Conservation (phyloP, 2,329 filamentous ascomycete genomes). For the Truncatella angustata region DNA sequence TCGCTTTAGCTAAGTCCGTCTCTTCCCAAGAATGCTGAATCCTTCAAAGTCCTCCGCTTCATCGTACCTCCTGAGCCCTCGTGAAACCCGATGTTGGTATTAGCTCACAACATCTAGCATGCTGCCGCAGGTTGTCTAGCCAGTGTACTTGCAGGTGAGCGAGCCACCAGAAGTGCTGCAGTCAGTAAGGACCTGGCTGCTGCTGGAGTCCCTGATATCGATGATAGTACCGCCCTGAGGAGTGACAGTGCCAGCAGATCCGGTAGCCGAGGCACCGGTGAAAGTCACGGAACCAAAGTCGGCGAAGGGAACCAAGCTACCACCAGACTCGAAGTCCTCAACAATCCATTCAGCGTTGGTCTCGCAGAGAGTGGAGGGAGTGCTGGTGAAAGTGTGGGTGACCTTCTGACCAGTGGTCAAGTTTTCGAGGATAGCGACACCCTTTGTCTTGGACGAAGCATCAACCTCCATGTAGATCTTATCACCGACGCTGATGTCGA, state of each 20-base stretch:
- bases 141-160: too few relatives aligned
- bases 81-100: too few relatives aligned
- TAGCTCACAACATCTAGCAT: too few relatives aligned
- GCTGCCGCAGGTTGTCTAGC: too few relatives aligned
- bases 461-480: constrained; percentile 26
- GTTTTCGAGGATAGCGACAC: constrained; percentile 50
- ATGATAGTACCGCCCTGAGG: too few relatives aligned
- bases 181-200: too few relatives aligned
- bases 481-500: constrained; percentile 34
- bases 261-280: constrained; percentile 33
- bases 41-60: too few relatives aligned
- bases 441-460: constrained; percentile 38
- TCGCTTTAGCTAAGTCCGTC: too few relatives aligned
- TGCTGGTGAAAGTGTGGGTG: constrained; percentile 44
- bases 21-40: too few relatives aligned
- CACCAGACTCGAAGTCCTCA: constrained; percentile 47
- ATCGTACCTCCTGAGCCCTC: too few relatives aligned
- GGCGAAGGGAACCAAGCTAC: constrained; percentile 39
- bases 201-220: too few relatives aligned
- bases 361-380: constrained; percentile 42
- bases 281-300: constrained; percentile 46
- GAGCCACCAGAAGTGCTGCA: too few relatives aligned
- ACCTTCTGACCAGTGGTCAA: constrained; percentile 48
- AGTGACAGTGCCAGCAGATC: constrained; percentile 26
- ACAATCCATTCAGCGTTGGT: constrained; percentile 64